Base-by-base conservation (phyloP, 2,329 filamentous ascomycete species). In the Fusarium sp. region DNA sequence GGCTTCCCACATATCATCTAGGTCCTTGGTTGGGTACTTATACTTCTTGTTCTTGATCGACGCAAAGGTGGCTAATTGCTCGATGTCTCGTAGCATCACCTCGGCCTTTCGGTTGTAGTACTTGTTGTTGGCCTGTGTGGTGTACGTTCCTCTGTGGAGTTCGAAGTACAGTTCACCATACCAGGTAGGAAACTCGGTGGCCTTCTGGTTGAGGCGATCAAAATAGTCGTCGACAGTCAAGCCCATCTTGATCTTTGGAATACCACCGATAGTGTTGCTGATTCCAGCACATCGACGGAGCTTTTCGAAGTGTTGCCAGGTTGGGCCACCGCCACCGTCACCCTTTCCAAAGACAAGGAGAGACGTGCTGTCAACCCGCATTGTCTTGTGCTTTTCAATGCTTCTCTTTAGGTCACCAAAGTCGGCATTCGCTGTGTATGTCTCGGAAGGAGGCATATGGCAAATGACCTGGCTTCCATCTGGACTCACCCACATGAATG, bases 131-230 rank as follows among this genome's bases (percentile, higher is more conserved):
- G 94, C 92, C 80, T 98, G 95, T 0, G 95, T 98, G 6, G 96
- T 99, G 82, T 98, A 98, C 15, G 95, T 98, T 56, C 96, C 96
- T 65, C 96, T 92, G 79, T 99, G 96, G 51, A 99, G 87, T 81
- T 99, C 96, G 79, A 99, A 97, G 82, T 99, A 99, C 11, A 99
- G 87, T 82, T 99, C 96, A 44, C 96, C 96, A 78, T 97, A 97
- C 96, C 96, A 99, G 2, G 96, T 98, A 25, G 94, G 92, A 57
- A 98, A 91, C 20, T 93, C 86, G 5, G 89, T 80, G 29, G 89
- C 89, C 82, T 94, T 97, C 80, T 91, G 88, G 79, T 97, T 91
- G 6, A 99, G 84, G 54, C 88, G 87, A 73, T 92, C 92, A 77
- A 98, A 98, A 84, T 98, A 98, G 74, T 97, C 93, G 65, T 99